Evolutionary conservation across 1,284 basidiomycete species (phyloP).

Genomic region (Cryptococcus amylolentus): DNA sequence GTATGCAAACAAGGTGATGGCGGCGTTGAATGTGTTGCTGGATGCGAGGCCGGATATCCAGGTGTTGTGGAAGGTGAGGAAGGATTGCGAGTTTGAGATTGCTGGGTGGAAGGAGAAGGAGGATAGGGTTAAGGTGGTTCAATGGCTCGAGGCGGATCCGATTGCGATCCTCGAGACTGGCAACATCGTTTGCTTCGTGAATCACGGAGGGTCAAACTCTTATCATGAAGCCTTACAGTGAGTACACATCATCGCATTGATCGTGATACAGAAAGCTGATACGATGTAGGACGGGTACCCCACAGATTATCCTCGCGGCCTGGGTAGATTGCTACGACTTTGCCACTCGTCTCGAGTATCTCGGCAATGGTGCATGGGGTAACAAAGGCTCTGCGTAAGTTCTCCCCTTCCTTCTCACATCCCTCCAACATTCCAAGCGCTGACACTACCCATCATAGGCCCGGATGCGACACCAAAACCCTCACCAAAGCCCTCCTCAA

Average conservation of each 20-base stretch:
- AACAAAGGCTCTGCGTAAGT: slow-evolving; percentile 21
- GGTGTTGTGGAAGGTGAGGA: slow-evolving; percentile 18
- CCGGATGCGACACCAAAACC: slow-evolving; percentile 5
- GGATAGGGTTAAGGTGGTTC: slow-evolving; percentile 20
- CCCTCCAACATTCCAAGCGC: background rate
- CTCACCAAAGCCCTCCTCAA: slow-evolving; percentile 10
- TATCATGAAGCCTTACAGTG: slow-evolving; percentile 30
- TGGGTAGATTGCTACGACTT: slow-evolving; percentile 32
- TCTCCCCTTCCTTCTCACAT: background rate
- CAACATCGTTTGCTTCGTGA: slow-evolving; percentile 19
- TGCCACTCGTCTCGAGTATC: slow-evolving; percentile 13
- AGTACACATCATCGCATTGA: slow-evolving; percentile 6
- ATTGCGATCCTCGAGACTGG: slow-evolving; percentile 19
- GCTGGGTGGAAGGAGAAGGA: background rate
- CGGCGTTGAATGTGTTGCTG: slow-evolving; percentile 11
- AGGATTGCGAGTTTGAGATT: slow-evolving; percentile 4
- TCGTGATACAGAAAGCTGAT: background rate
- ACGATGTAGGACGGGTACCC: background rate
- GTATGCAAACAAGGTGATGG: slow-evolving; percentile 11
- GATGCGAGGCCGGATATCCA: slow-evolving; percentile 19
- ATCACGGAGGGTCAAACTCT: slow-evolving; percentile 31
- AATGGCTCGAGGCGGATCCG: slow-evolving; percentile 23
- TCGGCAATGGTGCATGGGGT: slow-evolving; percentile 24
- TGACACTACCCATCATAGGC: background rate
- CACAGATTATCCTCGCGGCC: slow-evolving; percentile 22